phyloP scores from a whole-genome alignment of 2,329 filamentous ascomycete species.

The Verticillium albo-atrum region DNA sequence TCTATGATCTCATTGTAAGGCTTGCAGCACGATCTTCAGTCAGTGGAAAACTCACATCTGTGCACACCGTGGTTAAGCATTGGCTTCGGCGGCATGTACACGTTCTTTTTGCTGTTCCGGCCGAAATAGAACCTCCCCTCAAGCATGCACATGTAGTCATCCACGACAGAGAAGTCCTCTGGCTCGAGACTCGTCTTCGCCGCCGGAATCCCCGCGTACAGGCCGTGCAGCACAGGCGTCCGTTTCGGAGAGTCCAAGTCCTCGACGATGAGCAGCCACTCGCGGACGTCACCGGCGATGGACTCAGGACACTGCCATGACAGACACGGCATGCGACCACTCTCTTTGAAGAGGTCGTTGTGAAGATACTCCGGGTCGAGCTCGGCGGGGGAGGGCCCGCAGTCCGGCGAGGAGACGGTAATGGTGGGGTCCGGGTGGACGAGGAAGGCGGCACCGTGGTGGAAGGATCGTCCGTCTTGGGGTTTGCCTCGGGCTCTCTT shows the following conservation, averaged over 20 bases:
- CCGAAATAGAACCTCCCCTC: constrained; percentile 44
- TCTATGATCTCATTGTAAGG: constrained; percentile 21
- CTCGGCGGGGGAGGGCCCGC: constrained; percentile 28
- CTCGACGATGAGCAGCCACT: constrained; percentile 43
- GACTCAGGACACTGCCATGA: constrained; percentile 30
- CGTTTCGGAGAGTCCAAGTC: constrained; percentile 42
- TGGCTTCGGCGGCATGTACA: constrained; percentile 42
- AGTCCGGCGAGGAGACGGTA: constrained; percentile 31
- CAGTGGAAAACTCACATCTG: constrained; percentile 30
- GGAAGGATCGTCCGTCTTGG: constrained; percentile 33
- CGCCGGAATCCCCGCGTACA: constrained; percentile 35
- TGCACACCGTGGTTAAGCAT: constrained; percentile 46
- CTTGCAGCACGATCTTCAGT: not conserved
- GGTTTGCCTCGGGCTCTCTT: constrained; percentile 23
- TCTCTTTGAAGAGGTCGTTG: constrained; percentile 20
- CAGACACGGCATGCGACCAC: constrained; percentile 33
- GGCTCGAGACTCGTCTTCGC: constrained; percentile 25
- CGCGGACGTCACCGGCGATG: constrained; percentile 22
- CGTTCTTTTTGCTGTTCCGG: constrained; percentile 28
- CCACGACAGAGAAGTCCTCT: constrained; percentile 30
- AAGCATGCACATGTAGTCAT: constrained; percentile 21
- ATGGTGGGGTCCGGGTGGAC: constrained; percentile 28
- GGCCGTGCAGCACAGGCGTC: constrained; percentile 41
- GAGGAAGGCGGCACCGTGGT: constrained; percentile 28
- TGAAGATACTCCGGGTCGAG: constrained; percentile 31